Conservation (phyloP, 768 basidiomycete genomes). For the Boletus pseudopeckii region DNA sequence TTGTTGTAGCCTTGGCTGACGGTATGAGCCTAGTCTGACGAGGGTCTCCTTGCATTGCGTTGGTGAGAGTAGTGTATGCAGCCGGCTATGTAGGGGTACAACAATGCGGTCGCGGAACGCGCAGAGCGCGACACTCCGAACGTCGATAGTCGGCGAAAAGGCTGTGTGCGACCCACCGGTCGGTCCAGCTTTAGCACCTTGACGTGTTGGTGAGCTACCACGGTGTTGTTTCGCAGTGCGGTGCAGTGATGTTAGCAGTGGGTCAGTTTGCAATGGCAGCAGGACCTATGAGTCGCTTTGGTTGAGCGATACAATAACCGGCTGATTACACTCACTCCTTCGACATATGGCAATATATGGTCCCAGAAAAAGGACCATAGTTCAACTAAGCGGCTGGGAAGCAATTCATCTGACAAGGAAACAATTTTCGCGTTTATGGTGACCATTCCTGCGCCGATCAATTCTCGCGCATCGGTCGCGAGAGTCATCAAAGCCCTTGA, state of each 20-base stretch:
- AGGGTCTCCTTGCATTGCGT: slow-evolving; percentile 54
- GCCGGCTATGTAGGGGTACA: slow-evolving; percentile 54
- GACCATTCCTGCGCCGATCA: slow-evolving; percentile 87
- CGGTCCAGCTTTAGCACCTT: slow-evolving; percentile 41
- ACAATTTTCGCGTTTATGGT: slow-evolving; percentile 84
- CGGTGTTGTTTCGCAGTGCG: slow-evolving; percentile 58
- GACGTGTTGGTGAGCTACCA: slow-evolving; percentile 48
- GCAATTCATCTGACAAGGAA: slow-evolving; percentile 72
- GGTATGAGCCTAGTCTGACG: slow-evolving; percentile 52
- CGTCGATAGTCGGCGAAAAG: slow-evolving; percentile 63
- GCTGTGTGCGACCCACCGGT: slow-evolving; percentile 22
- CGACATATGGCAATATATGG: slow-evolving; percentile 80
- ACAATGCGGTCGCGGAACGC: slow-evolving; percentile 81
- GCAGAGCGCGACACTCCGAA: slow-evolving; percentile 73
- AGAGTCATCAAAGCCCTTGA: slow-evolving; percentile 71
- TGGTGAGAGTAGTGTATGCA: slow-evolving; percentile 54
- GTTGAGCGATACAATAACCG: background rate
- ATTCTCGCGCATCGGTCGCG: slow-evolving; percentile 74
- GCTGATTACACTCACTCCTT: slow-evolving; percentile 57
- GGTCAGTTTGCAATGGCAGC: slow-evolving; percentile 59
- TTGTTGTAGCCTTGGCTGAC: slow-evolving; percentile 73
- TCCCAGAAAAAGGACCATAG: slow-evolving; percentile 95
- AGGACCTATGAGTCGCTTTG: slow-evolving; percentile 42
- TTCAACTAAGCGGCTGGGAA: slow-evolving; percentile 77
- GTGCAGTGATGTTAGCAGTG: slow-evolving; percentile 64